A percentile compares a stretch with the other conserved stretches of the same genome.
Conservation (phyloP, 106 monocot species). For the Chionographis japonica region DNA sequence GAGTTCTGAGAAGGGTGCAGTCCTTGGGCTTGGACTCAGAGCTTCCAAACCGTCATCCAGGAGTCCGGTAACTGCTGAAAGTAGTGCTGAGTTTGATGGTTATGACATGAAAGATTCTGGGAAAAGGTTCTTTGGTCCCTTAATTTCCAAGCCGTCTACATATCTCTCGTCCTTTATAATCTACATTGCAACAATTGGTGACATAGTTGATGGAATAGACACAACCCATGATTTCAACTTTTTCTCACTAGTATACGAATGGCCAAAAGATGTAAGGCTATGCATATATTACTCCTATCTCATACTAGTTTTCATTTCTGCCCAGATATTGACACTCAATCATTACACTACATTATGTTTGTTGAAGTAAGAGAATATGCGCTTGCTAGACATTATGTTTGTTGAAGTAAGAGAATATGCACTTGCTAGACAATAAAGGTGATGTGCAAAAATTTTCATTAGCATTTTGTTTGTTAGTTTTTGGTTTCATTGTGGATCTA, state of each 20-base stretch:
- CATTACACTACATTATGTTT: not conserved
- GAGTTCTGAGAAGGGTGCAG: constrained; percentile 40
- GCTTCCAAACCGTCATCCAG: constrained; percentile 27
- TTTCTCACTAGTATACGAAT: constrained; percentile 90
- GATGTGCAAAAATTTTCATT: too few relatives aligned
- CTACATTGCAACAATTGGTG: constrained; percentile 92
- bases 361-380: too few relatives aligned
- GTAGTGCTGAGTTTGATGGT: constrained; percentile 20
- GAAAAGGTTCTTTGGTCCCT: constrained; percentile 47
- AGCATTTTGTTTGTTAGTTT: too few relatives aligned
- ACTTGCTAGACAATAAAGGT: too few relatives aligned
- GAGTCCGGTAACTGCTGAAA: constrained; percentile 24
- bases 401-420: too few relatives aligned
- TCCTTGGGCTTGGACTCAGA: constrained; percentile 76
- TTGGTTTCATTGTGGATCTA: too few relatives aligned
- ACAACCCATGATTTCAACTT: constrained; percentile 99
- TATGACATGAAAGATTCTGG: constrained; percentile 53
- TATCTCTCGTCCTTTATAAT: constrained; percentile 94
- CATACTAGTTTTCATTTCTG: not conserved
- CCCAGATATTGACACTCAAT: not conserved
- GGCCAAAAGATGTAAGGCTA: constrained; percentile 96
- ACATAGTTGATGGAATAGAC: constrained; percentile 94
- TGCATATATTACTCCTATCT: not conserved
- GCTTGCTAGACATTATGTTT: too few relatives aligned
- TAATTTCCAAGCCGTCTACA: constrained; percentile 66